Conservation (phyloP, 1,284 basidiomycete species). For the Xerocomus amazonicus region DNA sequence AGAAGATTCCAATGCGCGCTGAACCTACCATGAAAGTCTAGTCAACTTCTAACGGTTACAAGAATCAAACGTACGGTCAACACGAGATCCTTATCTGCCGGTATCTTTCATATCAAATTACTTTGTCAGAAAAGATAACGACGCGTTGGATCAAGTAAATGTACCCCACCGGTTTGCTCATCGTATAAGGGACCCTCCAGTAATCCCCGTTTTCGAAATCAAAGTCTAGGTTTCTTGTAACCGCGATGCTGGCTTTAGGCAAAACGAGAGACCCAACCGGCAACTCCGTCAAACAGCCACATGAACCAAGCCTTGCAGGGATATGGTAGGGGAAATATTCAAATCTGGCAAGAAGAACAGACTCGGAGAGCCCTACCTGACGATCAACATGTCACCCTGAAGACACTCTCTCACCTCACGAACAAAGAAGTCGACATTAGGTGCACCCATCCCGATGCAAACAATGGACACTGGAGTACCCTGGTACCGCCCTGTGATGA, state of each 20-base stretch:
- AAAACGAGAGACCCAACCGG: slow-evolving; percentile 74
- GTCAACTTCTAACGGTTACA: slow-evolving; percentile 1
- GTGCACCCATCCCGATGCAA: slow-evolving; percentile 80
- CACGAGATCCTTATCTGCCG: slow-evolving; percentile 54
- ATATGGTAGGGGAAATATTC: not conserved
- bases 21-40: slow-evolving; percentile 39
- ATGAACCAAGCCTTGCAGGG: slow-evolving; percentile 64
- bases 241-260: slow-evolving; percentile 62
- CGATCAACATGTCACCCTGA: slow-evolving; percentile 71
- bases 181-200: slow-evolving; percentile 56
- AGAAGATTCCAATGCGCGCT: slow-evolving; percentile 42
- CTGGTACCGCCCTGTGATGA: slow-evolving; percentile 74
- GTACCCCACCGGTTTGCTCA: slow-evolving; percentile 62
- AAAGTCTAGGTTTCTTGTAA: slow-evolving; percentile 77
- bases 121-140: slow-evolving; percentile 3
- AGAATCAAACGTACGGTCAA: slow-evolving; percentile 36
- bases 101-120: slow-evolving; percentile 37
- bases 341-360: not conserved
- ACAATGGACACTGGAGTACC: slow-evolving; percentile 69
- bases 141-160: not conserved
- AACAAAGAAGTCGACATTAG: slow-evolving; percentile 83
- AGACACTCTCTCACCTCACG: slow-evolving; percentile 78
- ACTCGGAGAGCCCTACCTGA: slow-evolving; percentile 47
- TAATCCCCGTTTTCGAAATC: slow-evolving; percentile 52
- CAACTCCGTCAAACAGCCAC: slow-evolving; percentile 69